These are phyloP conservation scores for Petunia hybrid DNA, from an alignment of 305 asterid species.

Conservation along the genomic window DNA sequence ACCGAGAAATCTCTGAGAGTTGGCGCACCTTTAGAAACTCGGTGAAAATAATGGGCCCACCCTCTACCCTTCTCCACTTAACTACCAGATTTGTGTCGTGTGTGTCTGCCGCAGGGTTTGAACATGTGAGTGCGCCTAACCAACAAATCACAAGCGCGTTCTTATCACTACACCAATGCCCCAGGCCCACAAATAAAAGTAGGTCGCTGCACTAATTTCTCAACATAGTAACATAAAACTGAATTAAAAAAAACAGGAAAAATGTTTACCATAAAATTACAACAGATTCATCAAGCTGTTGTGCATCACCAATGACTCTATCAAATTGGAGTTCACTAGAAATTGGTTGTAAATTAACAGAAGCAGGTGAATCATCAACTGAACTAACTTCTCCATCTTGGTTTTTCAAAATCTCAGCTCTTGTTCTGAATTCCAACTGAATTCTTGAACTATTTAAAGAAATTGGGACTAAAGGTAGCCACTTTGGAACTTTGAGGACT, in stretches of 20 bases:
- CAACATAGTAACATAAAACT: conserved; percentile 25
- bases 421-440: conserved; percentile 19
- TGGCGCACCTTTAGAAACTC: too few species aligned
- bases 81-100: too few species aligned
- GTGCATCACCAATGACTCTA: conserved; percentile 73
- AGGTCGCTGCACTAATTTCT: not conserved
- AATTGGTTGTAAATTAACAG: conserved; percentile 63
- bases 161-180: too few species aligned
- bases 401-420: conserved; percentile 35
- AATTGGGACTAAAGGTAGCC: conserved; percentile 26
- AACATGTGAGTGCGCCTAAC: too few species aligned
- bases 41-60: too few species aligned
- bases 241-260: not conserved
- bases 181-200: too few species aligned
- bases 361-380: conserved; percentile 58
- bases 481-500: conserved; percentile 7
- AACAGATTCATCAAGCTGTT: conserved; percentile 63
- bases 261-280: conserved; percentile 67
- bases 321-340: conserved; percentile 74
- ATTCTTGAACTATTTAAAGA: conserved; percentile 18
- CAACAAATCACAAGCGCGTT: too few species aligned
- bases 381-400: conserved; percentile 49
- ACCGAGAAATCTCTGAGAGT: not conserved
- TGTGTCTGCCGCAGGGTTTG: too few species aligned
- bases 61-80: too few species aligned